Evolutionary conservation across 306 rosid species (phyloP), one percentile per base, ranked within the genome.

Genomic region (Malus sylvestris): DNA sequence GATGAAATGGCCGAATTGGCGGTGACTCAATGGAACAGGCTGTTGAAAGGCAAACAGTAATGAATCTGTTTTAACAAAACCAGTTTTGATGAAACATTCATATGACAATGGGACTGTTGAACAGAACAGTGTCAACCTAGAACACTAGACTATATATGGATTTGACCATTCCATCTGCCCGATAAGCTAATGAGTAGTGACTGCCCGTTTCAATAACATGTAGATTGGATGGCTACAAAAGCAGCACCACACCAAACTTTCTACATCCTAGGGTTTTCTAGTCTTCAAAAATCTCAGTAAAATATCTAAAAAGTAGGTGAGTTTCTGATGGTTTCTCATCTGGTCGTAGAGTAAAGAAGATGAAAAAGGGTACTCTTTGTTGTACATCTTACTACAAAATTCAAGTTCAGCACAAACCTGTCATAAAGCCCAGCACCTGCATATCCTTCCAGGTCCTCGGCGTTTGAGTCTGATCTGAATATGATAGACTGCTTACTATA

Each of bases 341-440:
- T 40, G 12, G 45, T 40, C 45, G 45, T 8, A 40, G 45, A 40
- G 45, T 40, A 40, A 40, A 40, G 45, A 40, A 40, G 45, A 69
- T 75, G 19, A 49, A 32, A 52, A 22, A 4, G 63, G 12, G 63
- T 3, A 57, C 38, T 18, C 32, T 27, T 4, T 19, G 32, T 27
- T 59, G 51, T 80, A 59, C 32, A 51, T 5, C 58, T 52, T n/a
- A 51, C 27, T 49, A 63, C n/a, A n/a, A 61, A 68, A 76, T 40
- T 18, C 16, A 40, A 72, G 65, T 57, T n/a, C 66, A 62, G 23
- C 33, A 29, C 74, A 18, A 23, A 80, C 84, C 84, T 80, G 71
- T 84, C 84, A 77, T 80, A 84, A 73, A 80, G 73, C 59, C 87
- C 84, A 73, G 84, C 84, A 76, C 87, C 87, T 8, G 82, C 83